Conservation (phyloP, 768 basidiomycete genomes). For the Tylopilus intermedius region DNA sequence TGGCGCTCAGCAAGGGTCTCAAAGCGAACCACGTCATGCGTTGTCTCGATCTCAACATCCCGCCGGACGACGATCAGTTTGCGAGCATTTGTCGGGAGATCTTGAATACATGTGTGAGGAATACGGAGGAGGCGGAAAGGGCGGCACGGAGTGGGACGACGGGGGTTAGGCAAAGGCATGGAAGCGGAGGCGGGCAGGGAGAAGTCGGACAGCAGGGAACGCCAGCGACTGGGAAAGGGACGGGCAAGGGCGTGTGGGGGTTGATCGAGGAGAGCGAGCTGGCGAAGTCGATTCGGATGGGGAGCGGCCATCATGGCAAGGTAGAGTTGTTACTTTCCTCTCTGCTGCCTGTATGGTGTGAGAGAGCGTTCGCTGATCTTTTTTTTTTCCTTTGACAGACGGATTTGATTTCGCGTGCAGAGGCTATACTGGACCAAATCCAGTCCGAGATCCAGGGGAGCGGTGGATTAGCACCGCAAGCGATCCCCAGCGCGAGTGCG, state of each 20-base stretch:
- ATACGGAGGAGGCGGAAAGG: conserved; percentile 82
- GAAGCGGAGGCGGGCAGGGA: conserved; percentile 1
- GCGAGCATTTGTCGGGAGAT: conserved; percentile 87
- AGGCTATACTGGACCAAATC: conserved; percentile 37
- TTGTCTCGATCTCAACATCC: conserved; percentile 90
- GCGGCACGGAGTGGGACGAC: conserved; percentile 4
- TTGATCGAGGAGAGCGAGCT: conserved; percentile 85
- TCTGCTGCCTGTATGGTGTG: background rate
- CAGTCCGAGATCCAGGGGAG: conserved; percentile 9
- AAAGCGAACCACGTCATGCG: conserved; percentile 82
- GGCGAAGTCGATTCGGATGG: conserved; percentile 60
- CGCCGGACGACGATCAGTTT: conserved; percentile 77
- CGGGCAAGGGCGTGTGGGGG: conserved; percentile 71
- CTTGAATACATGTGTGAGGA: conserved; percentile 83
- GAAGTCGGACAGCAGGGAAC: conserved; percentile 21
- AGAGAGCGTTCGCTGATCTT: background rate
- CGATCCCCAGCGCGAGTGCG: background rate
- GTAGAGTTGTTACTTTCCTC: conserved; percentile 32
- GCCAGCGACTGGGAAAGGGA: conserved; percentile 44
- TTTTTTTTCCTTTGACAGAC: background rate
- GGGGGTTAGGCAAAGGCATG: background rate
- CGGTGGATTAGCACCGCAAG: conserved; percentile 2
- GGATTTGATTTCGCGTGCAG: conserved; percentile 33
- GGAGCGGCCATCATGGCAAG: conserved; percentile 36
- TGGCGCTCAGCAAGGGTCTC: conserved; percentile 85